Evolutionary conservation across 345 rosid species (phyloP), one percentile per base, ranked within the genome.

Genomic region (Geranium rotundifolium): DNA sequence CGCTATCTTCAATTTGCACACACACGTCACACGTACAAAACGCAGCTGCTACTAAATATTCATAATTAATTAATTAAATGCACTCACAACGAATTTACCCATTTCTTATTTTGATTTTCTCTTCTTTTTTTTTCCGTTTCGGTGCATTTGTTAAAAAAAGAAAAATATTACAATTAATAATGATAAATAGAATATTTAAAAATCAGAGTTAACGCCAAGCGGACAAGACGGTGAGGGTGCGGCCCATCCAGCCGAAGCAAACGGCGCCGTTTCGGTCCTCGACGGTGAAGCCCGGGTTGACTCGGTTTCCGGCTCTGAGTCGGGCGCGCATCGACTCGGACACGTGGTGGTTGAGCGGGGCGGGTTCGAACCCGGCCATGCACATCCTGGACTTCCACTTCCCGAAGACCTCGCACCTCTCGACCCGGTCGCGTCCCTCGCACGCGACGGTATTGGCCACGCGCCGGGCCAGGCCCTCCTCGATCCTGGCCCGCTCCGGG

Each of bases 321-420:
- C 88, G 67, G 4, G 69, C 62, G 64, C 78, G 78, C 82, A 88
- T 66, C 19, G 85, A 78, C 76, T 88, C 91, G 20, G 87, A 79
- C 29, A 90, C 70, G 10, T 19, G 74, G 30, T 69, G 75, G 64
- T 89, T 79, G 82, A 81, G 46, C 17, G 79, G 82, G 77, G 78
- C 74, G 10, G 66, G 59, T 84, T 75, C 76, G 75, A 93, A 93
- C 73, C 99, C 99, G 0, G 98, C 98, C 96, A 89, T 89, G 55
- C 83, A 74, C 95, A 91, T 82, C 39, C 98, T 76, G 81, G 93
- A 86, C 84, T 86, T 72, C 98, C 98, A 91, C 75, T 91, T 89
- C 64, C 98, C 97, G 16, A 83, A 93, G 63, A 90, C 97, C 75
- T 93, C 96, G 73, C 96, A 90, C 72, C 99, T 84, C 72, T 86